A percentile compares a stretch with the other conserved stretches of the same genome.
Conservation (phyloP, 1,284 basidiomycete species). For the Phaffia rhodozyma region DNA sequence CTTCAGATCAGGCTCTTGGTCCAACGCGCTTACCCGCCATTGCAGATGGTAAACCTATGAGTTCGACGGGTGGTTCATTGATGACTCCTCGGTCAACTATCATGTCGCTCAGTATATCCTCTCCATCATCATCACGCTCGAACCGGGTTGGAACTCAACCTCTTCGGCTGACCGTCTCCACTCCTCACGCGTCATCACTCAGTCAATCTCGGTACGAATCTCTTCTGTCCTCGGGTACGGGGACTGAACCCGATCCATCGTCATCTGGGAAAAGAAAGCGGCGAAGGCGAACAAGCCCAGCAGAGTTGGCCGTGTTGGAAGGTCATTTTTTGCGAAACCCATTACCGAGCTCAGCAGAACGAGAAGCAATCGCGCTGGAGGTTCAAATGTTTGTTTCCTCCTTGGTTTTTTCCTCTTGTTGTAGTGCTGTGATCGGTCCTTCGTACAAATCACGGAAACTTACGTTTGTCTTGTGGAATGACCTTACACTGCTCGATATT, state of each 20-base stretch:
- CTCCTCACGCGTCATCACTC: conserved; percentile 3
- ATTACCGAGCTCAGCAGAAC: conserved; percentile 19
- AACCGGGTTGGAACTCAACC: neutral
- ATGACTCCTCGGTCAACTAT: too few relatives aligned
- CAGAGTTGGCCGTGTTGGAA: conserved; percentile 21
- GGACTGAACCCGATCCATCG: conserved; percentile 3
- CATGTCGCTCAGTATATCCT: too few relatives aligned
- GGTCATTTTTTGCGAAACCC: conserved; percentile 19
- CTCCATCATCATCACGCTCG: conserved; percentile 4
- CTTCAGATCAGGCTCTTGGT: too few relatives aligned
- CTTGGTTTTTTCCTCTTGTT: neutral
- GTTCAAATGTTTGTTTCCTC: conserved; percentile 18
- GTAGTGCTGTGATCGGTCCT: too few relatives aligned
- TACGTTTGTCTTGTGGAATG: neutral
- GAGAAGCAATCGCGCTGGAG: conserved; percentile 18
- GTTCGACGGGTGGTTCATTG: too few relatives aligned
- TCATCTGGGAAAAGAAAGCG: conserved; percentile 15
- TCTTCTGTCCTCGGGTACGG: neutral
- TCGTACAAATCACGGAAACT: neutral
- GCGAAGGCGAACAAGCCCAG: conserved; percentile 19
- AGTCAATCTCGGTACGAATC: neutral
- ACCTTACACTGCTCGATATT: neutral
- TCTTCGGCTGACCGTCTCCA: neutral
- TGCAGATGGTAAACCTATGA: too few relatives aligned
- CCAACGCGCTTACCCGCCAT: too few relatives aligned